Base-by-base conservation (phyloP, 805 yeast genomes). In the Limtongozyma cylindracea region DNA sequence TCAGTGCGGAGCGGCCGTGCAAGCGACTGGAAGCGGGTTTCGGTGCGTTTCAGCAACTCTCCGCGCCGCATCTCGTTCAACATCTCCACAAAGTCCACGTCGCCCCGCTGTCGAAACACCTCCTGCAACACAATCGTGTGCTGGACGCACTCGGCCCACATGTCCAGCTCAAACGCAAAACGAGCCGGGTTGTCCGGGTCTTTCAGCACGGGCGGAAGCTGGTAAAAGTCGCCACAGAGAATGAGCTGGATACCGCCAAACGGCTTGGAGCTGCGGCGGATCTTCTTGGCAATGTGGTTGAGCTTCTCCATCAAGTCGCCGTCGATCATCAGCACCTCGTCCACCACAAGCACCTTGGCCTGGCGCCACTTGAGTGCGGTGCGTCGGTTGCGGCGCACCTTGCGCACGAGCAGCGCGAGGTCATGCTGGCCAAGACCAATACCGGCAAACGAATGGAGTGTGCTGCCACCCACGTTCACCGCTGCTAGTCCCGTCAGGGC, bases 401-500 rank as follows among this genome's bases (percentile, higher is more conserved):
- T 52, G 8, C 50, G 43, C 2, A 60, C 49, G 19, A 77, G 39
- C 10, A 43, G 41, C 1, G 46, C 47, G 0, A 45, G 56, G 3
- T 52, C 32, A 6, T 58, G 76, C 20, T 45, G 45, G 3, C 88
- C 93, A 2, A 80, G 41, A 0, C 96, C 96, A 24, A 80, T 61
- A 1, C 92, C 91, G 0, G 92, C 61, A 47, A 69, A 78, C 34
- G 73, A 56, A 41, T 84, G 91, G 14, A 88, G 51, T 0, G 98
- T 88, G 15, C 59, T 61, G 12, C 98, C 98, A 3, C 91, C 92
- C 32, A 88, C 73, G 34, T 80, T 78, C 19, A 78, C 71, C 0
- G 95, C 98, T 0, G 98, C 98, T 28, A 88, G 49, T 1, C 98
- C 98, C 0, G 98, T 88, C 0, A 94, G 74, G 0, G 98, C 98